Conservation (phyloP, 768 basidiomycete species). For the Favolaschia claudopus region DNA sequence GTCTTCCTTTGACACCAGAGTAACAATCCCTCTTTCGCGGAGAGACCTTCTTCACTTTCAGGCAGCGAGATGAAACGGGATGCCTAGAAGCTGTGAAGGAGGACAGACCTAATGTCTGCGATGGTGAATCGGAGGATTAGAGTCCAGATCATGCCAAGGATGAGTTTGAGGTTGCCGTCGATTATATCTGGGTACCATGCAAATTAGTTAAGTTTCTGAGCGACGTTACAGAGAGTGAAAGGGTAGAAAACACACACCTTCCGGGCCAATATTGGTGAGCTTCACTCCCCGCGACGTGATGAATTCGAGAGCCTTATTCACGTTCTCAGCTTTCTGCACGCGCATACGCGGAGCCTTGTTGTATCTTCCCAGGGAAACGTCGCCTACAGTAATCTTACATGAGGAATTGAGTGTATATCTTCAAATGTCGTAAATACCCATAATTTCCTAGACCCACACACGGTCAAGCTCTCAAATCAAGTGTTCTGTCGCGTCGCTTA, state of each 20-base stretch:
- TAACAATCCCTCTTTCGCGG: slow-evolving; percentile 95
- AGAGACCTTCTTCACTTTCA: slow-evolving; percentile 94
- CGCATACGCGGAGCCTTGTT: slow-evolving; percentile 90
- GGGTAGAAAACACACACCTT: slow-evolving; percentile 59
- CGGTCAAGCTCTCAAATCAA: not conserved
- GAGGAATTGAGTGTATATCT: not conserved
- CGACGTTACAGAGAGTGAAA: not conserved
- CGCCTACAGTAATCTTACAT: slow-evolving; percentile 70
- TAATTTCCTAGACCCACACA: slow-evolving; percentile 78
- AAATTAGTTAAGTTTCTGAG: slow-evolving; percentile 7
- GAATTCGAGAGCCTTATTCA: slow-evolving; percentile 95
- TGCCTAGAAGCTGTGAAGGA: not conserved
- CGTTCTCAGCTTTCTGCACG: slow-evolving; percentile 98
- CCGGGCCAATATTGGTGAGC: slow-evolving; percentile 96
- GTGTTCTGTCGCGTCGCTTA: slow-evolving; percentile 42
- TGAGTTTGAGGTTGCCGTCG: slow-evolving; percentile 97
- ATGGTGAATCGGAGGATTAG: slow-evolving; percentile 97
- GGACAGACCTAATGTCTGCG: slow-evolving; percentile 90
- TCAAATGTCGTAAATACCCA: slow-evolving; percentile 62
- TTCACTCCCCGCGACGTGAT: slow-evolving; percentile 94
- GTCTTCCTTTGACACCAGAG: slow-evolving; percentile 99
- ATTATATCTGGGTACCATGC: slow-evolving; percentile 79
- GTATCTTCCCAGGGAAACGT: slow-evolving; percentile 93
- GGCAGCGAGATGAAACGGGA: slow-evolving; percentile 21
- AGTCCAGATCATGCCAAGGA: slow-evolving; percentile 99